Conservation (phyloP, 495 filamentous ascomycete species). For the Lentithecium fluviatile region DNA sequence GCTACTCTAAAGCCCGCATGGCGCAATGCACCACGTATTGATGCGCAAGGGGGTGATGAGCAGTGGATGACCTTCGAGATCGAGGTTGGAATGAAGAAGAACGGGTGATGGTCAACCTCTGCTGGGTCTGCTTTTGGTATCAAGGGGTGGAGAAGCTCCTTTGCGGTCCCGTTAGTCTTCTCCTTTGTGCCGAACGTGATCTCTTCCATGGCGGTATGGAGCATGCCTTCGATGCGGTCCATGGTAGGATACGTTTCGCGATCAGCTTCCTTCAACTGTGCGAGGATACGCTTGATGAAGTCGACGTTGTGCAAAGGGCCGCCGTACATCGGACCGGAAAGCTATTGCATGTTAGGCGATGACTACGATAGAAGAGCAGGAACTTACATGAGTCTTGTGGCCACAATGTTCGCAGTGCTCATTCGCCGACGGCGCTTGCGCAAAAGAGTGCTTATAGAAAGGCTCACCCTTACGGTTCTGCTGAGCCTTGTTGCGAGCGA, state of each 20-base stretch:
- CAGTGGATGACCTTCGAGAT: conserved; percentile 75
- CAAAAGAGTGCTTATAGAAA: conserved; percentile 72
- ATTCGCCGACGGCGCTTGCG: conserved; percentile 62
- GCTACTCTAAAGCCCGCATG: conserved; percentile 77
- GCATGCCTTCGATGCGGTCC: conserved; percentile 83
- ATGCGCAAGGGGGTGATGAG: conserved; percentile 66
- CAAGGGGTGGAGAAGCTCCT: conserved; percentile 13
- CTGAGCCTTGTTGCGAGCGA: conserved; percentile 63
- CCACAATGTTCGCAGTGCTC: conserved; percentile 77
- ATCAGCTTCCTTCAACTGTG: conserved; percentile 60
- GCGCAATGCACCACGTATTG: conserved; percentile 74
- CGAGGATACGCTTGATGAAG: conserved; percentile 76
- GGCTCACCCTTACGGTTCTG: conserved; percentile 60
- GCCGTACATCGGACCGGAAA: conserved; percentile 91
- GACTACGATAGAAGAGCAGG: neutral
- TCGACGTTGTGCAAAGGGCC: conserved; percentile 80
- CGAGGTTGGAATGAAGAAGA: conserved; percentile 75
- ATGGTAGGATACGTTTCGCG: conserved; percentile 71
- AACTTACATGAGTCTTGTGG: conserved; percentile 66
- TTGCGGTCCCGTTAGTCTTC: neutral
- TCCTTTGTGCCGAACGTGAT: conserved; percentile 31
- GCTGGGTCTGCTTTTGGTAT: conserved; percentile 23
- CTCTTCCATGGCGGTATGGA: conserved; percentile 82
- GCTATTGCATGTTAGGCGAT: conserved; percentile 27
- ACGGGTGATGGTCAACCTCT: conserved; percentile 68